A percentile compares a stretch with the other conserved stretches of the same genome.
Evolutionary conservation across 495 filamentous ascomycete species (phyloP).

Genomic region (Annulohypoxylon nitens): DNA sequence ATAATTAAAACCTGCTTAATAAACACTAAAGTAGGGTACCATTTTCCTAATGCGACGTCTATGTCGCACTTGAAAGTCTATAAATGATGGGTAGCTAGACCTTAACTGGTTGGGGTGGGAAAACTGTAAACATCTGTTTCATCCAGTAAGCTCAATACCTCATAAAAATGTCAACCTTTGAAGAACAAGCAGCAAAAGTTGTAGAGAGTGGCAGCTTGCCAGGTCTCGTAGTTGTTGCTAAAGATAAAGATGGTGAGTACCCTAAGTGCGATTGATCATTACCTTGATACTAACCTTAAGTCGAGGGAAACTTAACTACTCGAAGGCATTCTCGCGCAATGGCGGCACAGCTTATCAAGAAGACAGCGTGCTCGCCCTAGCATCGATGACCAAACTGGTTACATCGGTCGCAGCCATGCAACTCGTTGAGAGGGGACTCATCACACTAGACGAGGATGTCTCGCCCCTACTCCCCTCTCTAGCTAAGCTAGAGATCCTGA

Average conservation of each 20-base stretch:
- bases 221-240: conserved; percentile 47
- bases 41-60: background rate
- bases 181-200: conserved; percentile 39
- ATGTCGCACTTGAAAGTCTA: background rate
- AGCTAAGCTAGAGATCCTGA: conserved; percentile 47
- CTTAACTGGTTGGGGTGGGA: background rate
- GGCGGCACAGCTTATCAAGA: conserved; percentile 20
- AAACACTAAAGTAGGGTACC: background rate
- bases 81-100: background rate
- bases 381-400: conserved; percentile 54
- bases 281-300: background rate
- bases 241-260: conserved; percentile 46
- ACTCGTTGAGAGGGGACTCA: conserved; percentile 51
- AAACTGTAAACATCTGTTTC: no score
- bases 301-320: conserved; percentile 47
- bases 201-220: conserved; percentile 40
- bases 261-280: background rate
- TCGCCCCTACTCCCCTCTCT: conserved; percentile 47
- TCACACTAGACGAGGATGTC: conserved; percentile 51
- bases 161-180: conserved; percentile 36
- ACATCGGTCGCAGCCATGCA: conserved; percentile 53
- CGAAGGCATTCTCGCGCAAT: conserved; percentile 28
- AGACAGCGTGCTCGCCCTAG: conserved; percentile 26
- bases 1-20: conserved; percentile 4
- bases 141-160: background rate